These are phyloP conservation scores for Hordeum vulgare DNA, from an alignment of 176 grass and related monocot species.

Conservation along the genomic window MorexV3_pseudomolecules_assembly NC_058524.1:15896208-15896707, in stretches of 20 bases:
- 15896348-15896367: constrained; percentile 30
- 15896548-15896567: constrained; percentile 24
- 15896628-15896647: not conserved
- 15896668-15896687: not conserved
- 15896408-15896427: constrained; percentile 44
- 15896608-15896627: not conserved
- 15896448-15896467: not conserved
- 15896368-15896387: constrained; percentile 37
- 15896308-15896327: constrained; percentile 28
- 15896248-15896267: not conserved
- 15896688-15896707: not conserved
- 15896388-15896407: constrained; percentile 52
- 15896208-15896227: constrained; percentile 38
- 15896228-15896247: too few species aligned
- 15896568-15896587: constrained; percentile 17
- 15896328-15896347: constrained; percentile 20
- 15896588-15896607: constrained; percentile 8
- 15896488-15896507: constrained; percentile 19
- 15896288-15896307: not conserved
- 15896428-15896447: constrained; percentile 39
- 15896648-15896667: too few species aligned
- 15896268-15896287: constrained; percentile 12
- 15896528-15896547: constrained; percentile 63
- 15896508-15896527: constrained; percentile 26
- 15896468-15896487: constrained; percentile 20